Evolutionary conservation across 345 rosid species (phyloP).

Genomic region (Toxicodendron radicans): DNA sequence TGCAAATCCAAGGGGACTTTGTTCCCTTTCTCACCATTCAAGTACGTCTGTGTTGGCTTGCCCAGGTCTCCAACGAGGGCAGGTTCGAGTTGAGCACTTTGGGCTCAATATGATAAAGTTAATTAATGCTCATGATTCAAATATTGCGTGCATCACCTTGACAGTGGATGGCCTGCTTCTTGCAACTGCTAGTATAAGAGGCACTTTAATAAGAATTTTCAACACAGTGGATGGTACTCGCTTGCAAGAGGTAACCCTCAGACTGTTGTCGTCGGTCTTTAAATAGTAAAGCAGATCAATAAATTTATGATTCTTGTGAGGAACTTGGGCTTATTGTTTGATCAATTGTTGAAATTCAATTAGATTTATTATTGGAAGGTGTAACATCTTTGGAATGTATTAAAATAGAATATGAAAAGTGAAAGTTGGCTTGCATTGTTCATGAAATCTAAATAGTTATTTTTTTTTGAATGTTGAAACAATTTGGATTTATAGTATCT

Average conservation of each 20-base stretch:
- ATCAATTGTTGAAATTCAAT: not conserved
- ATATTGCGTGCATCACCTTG: constrained; percentile 74
- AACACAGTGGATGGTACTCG: constrained; percentile 91
- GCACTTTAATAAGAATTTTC: constrained; percentile 87
- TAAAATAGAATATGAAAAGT: not conserved
- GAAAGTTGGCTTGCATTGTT: not conserved
- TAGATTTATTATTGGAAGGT: not conserved
- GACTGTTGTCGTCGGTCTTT: not conserved
- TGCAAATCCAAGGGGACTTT: constrained; percentile 78
- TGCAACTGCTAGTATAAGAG: constrained; percentile 89
- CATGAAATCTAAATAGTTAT: not conserved
- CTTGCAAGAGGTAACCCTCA: constrained; percentile 71
- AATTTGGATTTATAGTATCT: constrained; percentile 16
- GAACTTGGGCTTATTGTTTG: not conserved
- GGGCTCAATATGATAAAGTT: constrained; percentile 72
- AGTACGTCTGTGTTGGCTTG: constrained; percentile 84
- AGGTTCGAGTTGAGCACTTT: constrained; percentile 78
- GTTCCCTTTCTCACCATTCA: constrained; percentile 80
- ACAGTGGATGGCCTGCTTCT: constrained; percentile 89
- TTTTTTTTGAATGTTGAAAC: not conserved
- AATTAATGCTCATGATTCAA: constrained; percentile 77
- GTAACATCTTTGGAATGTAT: not conserved
- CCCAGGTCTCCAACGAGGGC: constrained; percentile 80
- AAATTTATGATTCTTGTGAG: not conserved
- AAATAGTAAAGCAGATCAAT: not conserved